Conservation (phyloP, 805 yeast species). For the Crinitomyces ghanaensis region DNA sequence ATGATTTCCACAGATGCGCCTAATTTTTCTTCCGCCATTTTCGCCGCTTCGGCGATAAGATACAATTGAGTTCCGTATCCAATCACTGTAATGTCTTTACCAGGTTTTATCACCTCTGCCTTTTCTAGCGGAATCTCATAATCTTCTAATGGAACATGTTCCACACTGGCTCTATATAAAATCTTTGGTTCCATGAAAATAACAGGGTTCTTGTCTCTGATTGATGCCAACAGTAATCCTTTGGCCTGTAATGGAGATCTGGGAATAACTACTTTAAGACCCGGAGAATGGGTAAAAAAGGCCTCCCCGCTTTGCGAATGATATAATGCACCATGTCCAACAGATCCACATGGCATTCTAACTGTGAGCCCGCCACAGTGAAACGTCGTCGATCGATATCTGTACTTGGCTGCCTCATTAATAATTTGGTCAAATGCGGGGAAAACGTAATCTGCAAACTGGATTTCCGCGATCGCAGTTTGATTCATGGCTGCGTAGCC, state of each 20-base stretch:
- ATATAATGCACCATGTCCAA: conserved; percentile 95
- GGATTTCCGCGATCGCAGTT: conserved; percentile 87
- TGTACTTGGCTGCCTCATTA: conserved; percentile 92
- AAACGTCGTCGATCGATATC: conserved; percentile 82
- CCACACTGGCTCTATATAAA: conserved; percentile 74
- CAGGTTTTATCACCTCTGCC: conserved; percentile 77
- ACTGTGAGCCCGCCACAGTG: conserved; percentile 89
- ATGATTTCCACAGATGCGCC: conserved; percentile 79
- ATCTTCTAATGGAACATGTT: conserved; percentile 72
- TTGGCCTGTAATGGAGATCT: conserved; percentile 84
- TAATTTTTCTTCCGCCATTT: conserved; percentile 58
- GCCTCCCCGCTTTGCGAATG: conserved; percentile 92
- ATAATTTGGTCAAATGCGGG: conserved; percentile 92
- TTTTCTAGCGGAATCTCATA: conserved; percentile 76
- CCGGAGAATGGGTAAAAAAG: conserved; percentile 91
- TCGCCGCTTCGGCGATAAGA: conserved; percentile 73
- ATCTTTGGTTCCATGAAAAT: conserved; percentile 86
- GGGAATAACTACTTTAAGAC: conserved; percentile 83
- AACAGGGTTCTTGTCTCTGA: conserved; percentile 93
- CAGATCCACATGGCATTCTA: conserved; percentile 95
- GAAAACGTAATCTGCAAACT: conserved; percentile 95
- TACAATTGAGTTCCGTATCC: conserved; percentile 78
- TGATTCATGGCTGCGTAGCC: conserved; percentile 84
- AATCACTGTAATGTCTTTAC: conserved; percentile 70
- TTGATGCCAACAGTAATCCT: conserved; percentile 81